A percentile compares a stretch with the other conserved stretches of the same genome.
phyloP scores from a whole-genome alignment of 768 basidiomycete genomes.

The Tephrocybe sp. region DNA sequence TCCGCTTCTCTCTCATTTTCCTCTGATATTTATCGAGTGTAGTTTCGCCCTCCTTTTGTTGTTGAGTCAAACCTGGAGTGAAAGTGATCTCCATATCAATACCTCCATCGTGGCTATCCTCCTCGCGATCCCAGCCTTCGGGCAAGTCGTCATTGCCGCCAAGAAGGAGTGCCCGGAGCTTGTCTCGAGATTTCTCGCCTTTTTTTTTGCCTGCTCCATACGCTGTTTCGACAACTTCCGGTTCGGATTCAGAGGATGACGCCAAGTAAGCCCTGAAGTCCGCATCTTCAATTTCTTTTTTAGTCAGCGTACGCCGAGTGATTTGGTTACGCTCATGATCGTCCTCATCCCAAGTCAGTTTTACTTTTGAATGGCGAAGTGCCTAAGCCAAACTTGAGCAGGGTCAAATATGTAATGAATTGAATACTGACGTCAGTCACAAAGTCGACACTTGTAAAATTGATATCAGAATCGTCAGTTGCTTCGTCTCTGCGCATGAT shows the following conservation, averaged over 20 bases:
- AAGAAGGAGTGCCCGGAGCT: slow-evolving; percentile 74
- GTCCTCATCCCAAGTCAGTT: slow-evolving; percentile 97
- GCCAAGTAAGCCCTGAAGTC: slow-evolving; percentile 84
- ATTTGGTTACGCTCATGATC: slow-evolving; percentile 82
- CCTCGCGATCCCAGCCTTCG: slow-evolving; percentile 75
- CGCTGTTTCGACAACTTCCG: slow-evolving; percentile 24
- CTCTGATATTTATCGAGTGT: slow-evolving; percentile 86
- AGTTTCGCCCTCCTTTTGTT: slow-evolving; percentile 59
- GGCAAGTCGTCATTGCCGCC: slow-evolving; percentile 66
- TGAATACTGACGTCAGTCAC: slow-evolving; percentile 75
- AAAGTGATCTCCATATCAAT: slow-evolving; percentile 97
- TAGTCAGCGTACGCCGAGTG: slow-evolving; percentile 74
- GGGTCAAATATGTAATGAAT: neutral
- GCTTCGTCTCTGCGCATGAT: slow-evolving; percentile 71
- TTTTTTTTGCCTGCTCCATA: slow-evolving; percentile 21
- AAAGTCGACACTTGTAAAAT: slow-evolving; percentile 81
- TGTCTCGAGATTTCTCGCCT: slow-evolving; percentile 52
- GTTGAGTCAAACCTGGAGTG: slow-evolving; percentile 71
- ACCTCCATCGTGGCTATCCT: slow-evolving; percentile 45
- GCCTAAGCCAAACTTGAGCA: slow-evolving; percentile 49
- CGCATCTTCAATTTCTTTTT: slow-evolving; percentile 86
- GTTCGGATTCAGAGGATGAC: slow-evolving; percentile 60
- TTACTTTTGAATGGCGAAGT: slow-evolving; percentile 95
- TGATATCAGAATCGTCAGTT: slow-evolving; percentile 53
- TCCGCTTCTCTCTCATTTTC: slow-evolving; percentile 87